These are phyloP conservation scores for Suillus spraguei DNA, from an alignment of 768 basidiomycete species.

Conservation along the genomic window DNA sequence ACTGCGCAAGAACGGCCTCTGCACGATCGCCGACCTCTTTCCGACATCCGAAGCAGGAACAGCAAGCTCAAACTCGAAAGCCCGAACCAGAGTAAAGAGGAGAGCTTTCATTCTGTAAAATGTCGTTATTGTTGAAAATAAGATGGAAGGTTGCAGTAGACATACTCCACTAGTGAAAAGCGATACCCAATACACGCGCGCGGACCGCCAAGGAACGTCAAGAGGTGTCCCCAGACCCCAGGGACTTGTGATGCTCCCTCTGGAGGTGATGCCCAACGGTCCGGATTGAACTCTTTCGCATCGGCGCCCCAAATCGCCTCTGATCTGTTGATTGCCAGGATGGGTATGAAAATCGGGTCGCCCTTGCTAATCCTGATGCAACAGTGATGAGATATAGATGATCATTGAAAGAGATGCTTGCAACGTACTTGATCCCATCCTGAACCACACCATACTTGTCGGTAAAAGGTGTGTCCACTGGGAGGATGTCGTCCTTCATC, in stretches of 20 bases:
- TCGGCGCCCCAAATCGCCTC: conserved; percentile 65
- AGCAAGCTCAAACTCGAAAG: conserved; percentile 55
- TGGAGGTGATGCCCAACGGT: conserved; percentile 58
- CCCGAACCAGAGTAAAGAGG: conserved; percentile 51
- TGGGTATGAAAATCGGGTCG: conserved; percentile 50
- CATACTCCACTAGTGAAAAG: conserved; percentile 63
- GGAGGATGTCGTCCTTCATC: conserved; percentile 54
- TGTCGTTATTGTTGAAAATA: not conserved
- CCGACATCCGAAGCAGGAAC: conserved; percentile 47
- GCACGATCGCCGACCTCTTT: conserved; percentile 34
- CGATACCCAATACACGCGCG: conserved; percentile 69
- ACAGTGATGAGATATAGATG: not conserved
- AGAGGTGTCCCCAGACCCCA: conserved; percentile 59
- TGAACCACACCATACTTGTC: conserved; percentile 45
- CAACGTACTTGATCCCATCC: conserved; percentile 40
- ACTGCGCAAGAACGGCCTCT: conserved; percentile 45
- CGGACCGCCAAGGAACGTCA: conserved; percentile 68
- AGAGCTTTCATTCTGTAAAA: conserved; percentile 41
- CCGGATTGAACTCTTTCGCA: conserved; percentile 64
- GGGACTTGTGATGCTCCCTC: conserved; percentile 49
- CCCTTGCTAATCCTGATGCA: conserved; percentile 44
- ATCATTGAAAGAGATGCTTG: not conserved
- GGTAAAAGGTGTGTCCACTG: conserved; percentile 46
- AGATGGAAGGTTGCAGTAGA: conserved; percentile 10
- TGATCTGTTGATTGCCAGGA: conserved; percentile 53